Evolutionary conservation across 1,284 basidiomycete species (phyloP).

Genomic region (Moesziomyces sp.): DNA sequence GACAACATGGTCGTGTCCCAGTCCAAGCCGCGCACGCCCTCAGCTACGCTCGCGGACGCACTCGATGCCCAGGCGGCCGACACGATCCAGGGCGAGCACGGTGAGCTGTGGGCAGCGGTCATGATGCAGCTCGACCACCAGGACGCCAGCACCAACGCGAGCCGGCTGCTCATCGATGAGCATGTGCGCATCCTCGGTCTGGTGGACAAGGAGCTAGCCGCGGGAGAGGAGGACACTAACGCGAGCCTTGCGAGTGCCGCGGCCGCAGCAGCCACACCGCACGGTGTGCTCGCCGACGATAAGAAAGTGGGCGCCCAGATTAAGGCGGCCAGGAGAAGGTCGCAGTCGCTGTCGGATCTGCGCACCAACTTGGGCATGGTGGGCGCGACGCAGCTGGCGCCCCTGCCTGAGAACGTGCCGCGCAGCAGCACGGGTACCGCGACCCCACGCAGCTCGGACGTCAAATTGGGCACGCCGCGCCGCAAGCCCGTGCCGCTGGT

Average conservation of each 20-base stretch:
- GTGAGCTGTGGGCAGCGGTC: conserved; percentile 41
- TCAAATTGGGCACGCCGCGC: not conserved
- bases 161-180: conserved; percentile 46
- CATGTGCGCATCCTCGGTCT: conserved; percentile 45
- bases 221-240: not conserved
- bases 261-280: not conserved
- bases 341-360: conserved; percentile 29
- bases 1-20: conserved; percentile 48
- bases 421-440: not conserved
- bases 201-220: conserved; percentile 27
- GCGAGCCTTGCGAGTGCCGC: not conserved
- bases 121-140: conserved; percentile 15
- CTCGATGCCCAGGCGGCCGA: conserved; percentile 32
- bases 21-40: conserved; percentile 33
- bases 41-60: conserved; percentile 40
- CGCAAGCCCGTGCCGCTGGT: conserved; percentile 18
- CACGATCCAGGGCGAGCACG: conserved; percentile 15
- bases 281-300: not conserved
- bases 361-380: conserved; percentile 3
- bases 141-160: conserved; percentile 1
- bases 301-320: not conserved
- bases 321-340: conserved; percentile 15
- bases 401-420: conserved; percentile 5
- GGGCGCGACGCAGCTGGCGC: not conserved
- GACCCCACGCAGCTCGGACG: not conserved